Percentiles rank a stretch among this genome's conserved stretches.
Conservation (phyloP, 1,284 basidiomycete genomes). For the Malassezia brasiliensis region DNA sequence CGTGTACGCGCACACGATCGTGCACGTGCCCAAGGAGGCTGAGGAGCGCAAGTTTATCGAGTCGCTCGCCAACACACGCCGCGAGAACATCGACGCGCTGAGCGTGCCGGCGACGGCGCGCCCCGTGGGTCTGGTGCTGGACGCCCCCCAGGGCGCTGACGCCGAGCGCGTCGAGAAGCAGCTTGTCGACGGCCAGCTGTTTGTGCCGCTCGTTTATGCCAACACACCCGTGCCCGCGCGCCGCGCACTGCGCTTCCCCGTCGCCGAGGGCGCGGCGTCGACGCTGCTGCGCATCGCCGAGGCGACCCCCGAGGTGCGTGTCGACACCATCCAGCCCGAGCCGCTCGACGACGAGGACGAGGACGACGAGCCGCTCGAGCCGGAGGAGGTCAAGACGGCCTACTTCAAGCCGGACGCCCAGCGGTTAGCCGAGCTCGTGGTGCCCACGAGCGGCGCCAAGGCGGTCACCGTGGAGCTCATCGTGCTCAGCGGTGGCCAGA, state of each 20-base stretch:
- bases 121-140: slow-evolving; percentile 72
- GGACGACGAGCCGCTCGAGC: slow-evolving; percentile 46
- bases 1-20: slow-evolving; percentile 59
- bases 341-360: slow-evolving; percentile 50
- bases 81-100: slow-evolving; percentile 49
- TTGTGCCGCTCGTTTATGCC: slow-evolving; percentile 47
- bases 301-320: slow-evolving; percentile 66
- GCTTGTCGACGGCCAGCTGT: slow-evolving; percentile 51
- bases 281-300: slow-evolving; percentile 80
- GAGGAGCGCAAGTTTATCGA: slow-evolving; percentile 30
- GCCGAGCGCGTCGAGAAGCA: slow-evolving; percentile 47
- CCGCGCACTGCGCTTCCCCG: slow-evolving; percentile 57
- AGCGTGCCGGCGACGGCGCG: slow-evolving; percentile 25
- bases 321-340: slow-evolving; percentile 52
- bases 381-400: slow-evolving; percentile 35
- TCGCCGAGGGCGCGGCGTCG: slow-evolving; percentile 22
- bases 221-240: slow-evolving; percentile 62
- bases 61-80: slow-evolving; percentile 31
- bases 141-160: slow-evolving; percentile 51
- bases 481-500: slow-evolving; percentile 21
- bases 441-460: slow-evolving; percentile 13
- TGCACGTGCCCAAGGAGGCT: slow-evolving; percentile 24
- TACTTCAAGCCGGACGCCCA: slow-evolving; percentile 24
- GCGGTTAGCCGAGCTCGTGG: slow-evolving; percentile 23
- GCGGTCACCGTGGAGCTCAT: slow-evolving; percentile 17